Evolutionary conservation across 2,329 filamentous ascomycete species (phyloP), one percentile per base, ranked within the genome.

Genomic region (Exophiala phaeomuriformis): DNA sequence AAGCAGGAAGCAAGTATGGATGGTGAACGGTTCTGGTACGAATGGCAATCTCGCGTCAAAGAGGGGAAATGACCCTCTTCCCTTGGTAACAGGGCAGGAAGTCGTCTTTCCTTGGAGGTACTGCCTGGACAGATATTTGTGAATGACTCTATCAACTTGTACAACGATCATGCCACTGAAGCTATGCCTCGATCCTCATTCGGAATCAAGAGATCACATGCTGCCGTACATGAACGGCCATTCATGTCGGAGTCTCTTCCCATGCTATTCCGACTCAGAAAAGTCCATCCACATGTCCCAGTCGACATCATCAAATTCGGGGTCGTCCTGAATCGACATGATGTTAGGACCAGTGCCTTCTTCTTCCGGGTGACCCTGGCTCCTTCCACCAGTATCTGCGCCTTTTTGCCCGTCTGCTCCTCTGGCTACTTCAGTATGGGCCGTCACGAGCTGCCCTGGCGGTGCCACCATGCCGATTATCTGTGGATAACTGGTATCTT

Each of bases 1-100:
- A 95, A 67, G 88, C 88, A 19, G 87, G 86, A 3, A 83, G 81
- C 53, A 82, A 81, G 64, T 96, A 96, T 72, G 90, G 90, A 3
- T 96, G 89, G 88, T 84, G 64, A 64, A 19, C 19, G 19, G 19
- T 19, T 19, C 19, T 19, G 19, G 19, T 19, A 19, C 19, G 19
- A 19, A 19, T 19, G 19, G 19, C 19, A 19, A 19, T 19, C 19
- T 19, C 19, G 19, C 19, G 19, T 19, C 19, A 48, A 19, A 2
- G 4, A 30, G 10, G 8, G 5, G 28, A 19, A 12, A 33, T 6
- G n/a, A 35, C 10, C n/a, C 28, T n/a, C 32, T 35, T 47, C 1
- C 43, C n/a, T 19, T 43, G 5, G 4, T 28, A 8, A 7, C 33
- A 36, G 7, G 33, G 33, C 33, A 7, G 7, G 33, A n/a, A 36